These are phyloP conservation scores for Dichotomocladium elegans DNA, from an alignment of 371 early-diverging fungal species.

Conservation along the genomic window DNA sequence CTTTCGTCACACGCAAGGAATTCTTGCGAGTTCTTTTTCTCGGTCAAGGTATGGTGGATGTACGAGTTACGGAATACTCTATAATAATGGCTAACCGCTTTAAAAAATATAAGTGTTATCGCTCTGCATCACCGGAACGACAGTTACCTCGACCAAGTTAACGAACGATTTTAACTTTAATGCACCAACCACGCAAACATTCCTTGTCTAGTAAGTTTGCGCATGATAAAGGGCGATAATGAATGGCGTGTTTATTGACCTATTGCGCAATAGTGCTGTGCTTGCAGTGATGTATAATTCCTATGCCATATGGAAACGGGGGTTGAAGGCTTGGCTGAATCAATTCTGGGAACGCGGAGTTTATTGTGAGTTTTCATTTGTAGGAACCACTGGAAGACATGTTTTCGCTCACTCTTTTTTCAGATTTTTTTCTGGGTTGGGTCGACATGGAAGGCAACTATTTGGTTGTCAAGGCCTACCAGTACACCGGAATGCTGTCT, in stretches of 20 bases:
- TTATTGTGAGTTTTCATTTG: slow-evolving; percentile 33
- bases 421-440: slow-evolving; percentile 54
- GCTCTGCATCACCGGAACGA: slow-evolving; percentile 70
- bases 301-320: slow-evolving; percentile 52
- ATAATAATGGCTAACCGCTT: background rate
- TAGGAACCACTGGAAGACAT: background rate
- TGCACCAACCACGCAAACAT: slow-evolving; percentile 69
- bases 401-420: background rate
- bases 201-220: slow-evolving; percentile 54
- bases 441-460: slow-evolving; percentile 81
- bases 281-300: slow-evolving; percentile 64
- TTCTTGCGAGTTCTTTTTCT: slow-evolving; percentile 25
- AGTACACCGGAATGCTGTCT: slow-evolving; percentile 68
- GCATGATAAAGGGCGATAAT: background rate
- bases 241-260: background rate
- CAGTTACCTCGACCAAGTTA: slow-evolving; percentile 54
- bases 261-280: slow-evolving; percentile 23
- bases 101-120: slow-evolving; percentile 38
- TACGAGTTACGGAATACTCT: background rate
- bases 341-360: slow-evolving; percentile 52
- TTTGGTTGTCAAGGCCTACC: slow-evolving; percentile 72
- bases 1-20: slow-evolving; percentile 19
- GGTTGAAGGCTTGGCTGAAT: slow-evolving; percentile 42
- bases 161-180: slow-evolving; percentile 34
- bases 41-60: slow-evolving; percentile 23